phyloP scores from a whole-genome alignment of 1,139 yeast genomes.

The Kodamaea ohmeri region DNA sequence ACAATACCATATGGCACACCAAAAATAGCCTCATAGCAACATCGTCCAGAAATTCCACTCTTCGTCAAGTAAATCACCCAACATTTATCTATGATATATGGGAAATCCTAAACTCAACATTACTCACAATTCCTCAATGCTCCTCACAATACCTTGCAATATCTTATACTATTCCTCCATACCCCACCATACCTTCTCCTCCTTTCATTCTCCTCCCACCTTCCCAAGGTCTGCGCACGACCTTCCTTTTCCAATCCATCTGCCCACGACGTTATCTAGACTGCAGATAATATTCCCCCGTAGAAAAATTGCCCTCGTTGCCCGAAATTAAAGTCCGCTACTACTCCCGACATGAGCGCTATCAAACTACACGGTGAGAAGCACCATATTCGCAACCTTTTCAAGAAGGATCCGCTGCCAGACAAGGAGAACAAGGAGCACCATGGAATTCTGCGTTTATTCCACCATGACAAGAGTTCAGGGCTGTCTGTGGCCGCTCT shows the following conservation, averaged over 20 bases:
- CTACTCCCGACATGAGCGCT: conserved; percentile 7
- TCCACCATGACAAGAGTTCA: conserved; percentile 14
- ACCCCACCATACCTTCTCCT: not conserved
- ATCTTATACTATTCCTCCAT: not conserved
- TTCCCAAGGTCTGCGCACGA: no score
- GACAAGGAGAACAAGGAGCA: conserved; percentile 13
- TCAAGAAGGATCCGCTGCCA: conserved; percentile 18
- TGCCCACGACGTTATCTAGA: no score
- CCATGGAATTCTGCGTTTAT: conserved; percentile 29
- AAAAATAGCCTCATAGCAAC: no score
- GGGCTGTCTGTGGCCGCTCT: conserved; percentile 1
- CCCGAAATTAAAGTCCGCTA: conserved; percentile 3
- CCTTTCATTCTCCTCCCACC: no score
- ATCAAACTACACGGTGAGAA: conserved; percentile 16
- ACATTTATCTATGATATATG: no score
- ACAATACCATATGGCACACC: no score
- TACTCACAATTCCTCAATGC: not conserved
- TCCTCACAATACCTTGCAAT: not conserved
- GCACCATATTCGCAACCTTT: conserved; percentile 20
- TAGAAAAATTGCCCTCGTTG: conserved; percentile 4
- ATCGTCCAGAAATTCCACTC: no score
- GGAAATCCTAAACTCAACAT: conserved; percentile 1
- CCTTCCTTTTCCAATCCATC: no score
- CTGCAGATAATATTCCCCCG: conserved; percentile 1
- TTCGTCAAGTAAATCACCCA: no score